Conservation (phyloP, 163 green algal species). For the Scenedesmus sp. region DNA sequence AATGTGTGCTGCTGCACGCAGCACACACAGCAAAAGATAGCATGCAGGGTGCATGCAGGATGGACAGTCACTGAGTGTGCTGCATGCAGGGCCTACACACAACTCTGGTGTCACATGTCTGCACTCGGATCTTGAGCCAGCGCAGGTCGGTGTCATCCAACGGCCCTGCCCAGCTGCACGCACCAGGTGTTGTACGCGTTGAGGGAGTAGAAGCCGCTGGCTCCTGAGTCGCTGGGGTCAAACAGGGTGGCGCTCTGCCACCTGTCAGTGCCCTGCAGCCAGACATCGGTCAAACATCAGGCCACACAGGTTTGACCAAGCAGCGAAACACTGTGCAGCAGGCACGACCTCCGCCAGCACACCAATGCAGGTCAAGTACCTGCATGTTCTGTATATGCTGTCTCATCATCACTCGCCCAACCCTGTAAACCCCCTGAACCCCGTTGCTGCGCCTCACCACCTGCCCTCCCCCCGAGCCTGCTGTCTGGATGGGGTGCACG, state of each 20-base stretch:
- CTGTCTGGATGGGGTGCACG: conserved; percentile 71
- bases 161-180: neutral
- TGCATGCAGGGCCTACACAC: too few relatives aligned
- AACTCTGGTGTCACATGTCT: too few relatives aligned
- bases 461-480: conserved; percentile 41
- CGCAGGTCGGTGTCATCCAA: neutral
- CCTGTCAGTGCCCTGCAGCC: conserved; percentile 42
- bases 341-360: too few relatives aligned
- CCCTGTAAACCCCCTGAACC: neutral
- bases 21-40: too few relatives aligned
- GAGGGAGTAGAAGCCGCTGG: conserved; percentile 75
- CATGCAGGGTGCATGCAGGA: too few relatives aligned
- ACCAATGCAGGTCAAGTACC: neutral
- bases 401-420: too few relatives aligned
- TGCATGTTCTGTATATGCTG: neutral
- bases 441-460: neutral
- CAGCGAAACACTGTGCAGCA: too few relatives aligned
- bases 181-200: conserved; percentile 78
- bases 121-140: too few relatives aligned
- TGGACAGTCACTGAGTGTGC: too few relatives aligned
- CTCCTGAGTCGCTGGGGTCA: conserved; percentile 46
- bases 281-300: neutral
- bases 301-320: neutral
- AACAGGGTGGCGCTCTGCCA: conserved; percentile 44
- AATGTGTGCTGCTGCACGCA: too few relatives aligned